Conservation (phyloP, 441 rosid species). For the Euphorbia schlechtendalii region DNA sequence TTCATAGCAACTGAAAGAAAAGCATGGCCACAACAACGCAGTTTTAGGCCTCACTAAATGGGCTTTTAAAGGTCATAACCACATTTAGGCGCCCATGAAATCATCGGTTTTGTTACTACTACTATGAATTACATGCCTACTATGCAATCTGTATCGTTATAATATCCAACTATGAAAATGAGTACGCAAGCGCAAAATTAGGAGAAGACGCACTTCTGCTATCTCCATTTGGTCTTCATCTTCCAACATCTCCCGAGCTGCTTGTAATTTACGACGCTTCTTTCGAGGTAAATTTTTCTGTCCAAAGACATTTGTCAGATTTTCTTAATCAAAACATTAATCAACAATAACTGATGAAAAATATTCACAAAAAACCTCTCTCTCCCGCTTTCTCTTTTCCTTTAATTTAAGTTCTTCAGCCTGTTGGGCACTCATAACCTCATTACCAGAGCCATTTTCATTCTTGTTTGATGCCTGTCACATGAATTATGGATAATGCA, state of each 20-base stretch:
- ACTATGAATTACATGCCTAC: background rate
- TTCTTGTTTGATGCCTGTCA: constrained; percentile 50
- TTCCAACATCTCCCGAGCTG: constrained; percentile 95
- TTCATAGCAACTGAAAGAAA: constrained; percentile 9
- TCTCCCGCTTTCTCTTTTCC: constrained; percentile 88
- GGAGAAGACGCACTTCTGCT: constrained; percentile 24
- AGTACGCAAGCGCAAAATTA: background rate
- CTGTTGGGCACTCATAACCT: constrained; percentile 67
- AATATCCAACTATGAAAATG: background rate
- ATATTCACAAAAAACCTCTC: constrained; percentile 42
- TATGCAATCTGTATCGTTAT: background rate
- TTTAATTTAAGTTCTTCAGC: constrained; percentile 89
- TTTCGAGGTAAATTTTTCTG: constrained; percentile 92
- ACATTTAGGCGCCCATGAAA: background rate
- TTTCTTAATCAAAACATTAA: constrained; percentile 3
- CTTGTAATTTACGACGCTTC: constrained; percentile 86
- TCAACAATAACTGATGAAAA: background rate
- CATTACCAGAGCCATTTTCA: constrained; percentile 44
- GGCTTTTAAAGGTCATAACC: background rate
- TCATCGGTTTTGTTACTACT: background rate
- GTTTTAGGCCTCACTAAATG: background rate
- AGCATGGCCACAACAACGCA: background rate
- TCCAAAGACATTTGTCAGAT: constrained; percentile 23
- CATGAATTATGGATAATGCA: constrained; percentile 4
- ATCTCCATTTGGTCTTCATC: constrained; percentile 43